A percentile compares a stretch with the other conserved stretches of the same genome.
Conservation (phyloP, 306 rosid species). For the Boehmeria nivea region DNA sequence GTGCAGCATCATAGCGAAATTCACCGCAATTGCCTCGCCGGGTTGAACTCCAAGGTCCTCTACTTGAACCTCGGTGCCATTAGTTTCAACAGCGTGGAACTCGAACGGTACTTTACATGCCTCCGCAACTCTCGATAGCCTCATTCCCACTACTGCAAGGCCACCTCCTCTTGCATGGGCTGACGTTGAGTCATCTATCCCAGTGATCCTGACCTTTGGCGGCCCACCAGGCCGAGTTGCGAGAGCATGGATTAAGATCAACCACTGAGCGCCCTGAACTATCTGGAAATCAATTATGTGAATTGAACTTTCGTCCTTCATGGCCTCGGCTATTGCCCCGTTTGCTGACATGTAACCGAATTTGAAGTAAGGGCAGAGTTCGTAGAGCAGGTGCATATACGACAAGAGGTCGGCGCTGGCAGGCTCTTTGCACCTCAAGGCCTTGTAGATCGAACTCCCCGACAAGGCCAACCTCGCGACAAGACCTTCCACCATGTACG, state of each 20-base stretch:
- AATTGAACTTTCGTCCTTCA: conserved; percentile 53
- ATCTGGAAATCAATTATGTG: conserved; percentile 93
- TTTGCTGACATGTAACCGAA: conserved; percentile 88
- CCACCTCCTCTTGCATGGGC: conserved; percentile 82
- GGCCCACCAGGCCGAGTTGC: conserved; percentile 71
- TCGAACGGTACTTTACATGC: conserved; percentile 62
- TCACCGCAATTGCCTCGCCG: conserved; percentile 74
- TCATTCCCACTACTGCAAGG: conserved; percentile 53
- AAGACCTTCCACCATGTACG: conserved; percentile 82
- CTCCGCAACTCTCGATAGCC: conserved; percentile 54
- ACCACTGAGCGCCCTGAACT: conserved; percentile 82
- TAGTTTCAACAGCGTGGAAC: conserved; percentile 45
- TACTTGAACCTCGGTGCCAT: conserved; percentile 44
- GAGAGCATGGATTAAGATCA: conserved; percentile 67
- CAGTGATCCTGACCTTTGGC: conserved; percentile 66
- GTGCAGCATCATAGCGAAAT: conserved; percentile 70
- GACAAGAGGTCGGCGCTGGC: conserved; percentile 61
- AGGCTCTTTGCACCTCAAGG: conserved; percentile 83
- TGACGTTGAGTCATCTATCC: conserved; percentile 67
- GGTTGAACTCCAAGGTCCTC: conserved; percentile 51
- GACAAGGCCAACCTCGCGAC: conserved; percentile 77
- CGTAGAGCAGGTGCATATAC: conserved; percentile 74
- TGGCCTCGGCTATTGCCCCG: conserved; percentile 87
- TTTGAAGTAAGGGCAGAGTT: conserved; percentile 76
- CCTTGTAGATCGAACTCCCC: conserved; percentile 70